Evolutionary conservation across 2,329 filamentous ascomycete genomes (phyloP).

Genomic region (Pestalotiopsis sp.): DNA sequence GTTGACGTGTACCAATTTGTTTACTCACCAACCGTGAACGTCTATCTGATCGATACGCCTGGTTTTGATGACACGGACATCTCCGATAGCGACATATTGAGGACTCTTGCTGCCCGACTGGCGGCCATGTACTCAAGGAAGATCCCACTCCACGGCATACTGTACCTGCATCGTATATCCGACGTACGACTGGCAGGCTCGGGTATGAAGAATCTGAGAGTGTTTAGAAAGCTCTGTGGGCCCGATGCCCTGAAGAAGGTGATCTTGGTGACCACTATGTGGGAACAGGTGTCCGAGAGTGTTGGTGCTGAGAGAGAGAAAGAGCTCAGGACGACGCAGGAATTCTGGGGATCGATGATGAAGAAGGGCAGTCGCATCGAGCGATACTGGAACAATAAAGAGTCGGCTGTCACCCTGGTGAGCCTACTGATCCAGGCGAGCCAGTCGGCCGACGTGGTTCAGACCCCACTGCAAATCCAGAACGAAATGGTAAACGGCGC

Average conservation of each 20-base stretch:
- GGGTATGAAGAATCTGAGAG: not conserved
- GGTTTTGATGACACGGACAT: not conserved
- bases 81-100: fast-evolving
- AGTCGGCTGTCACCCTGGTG: not conserved
- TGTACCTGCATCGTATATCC: not conserved
- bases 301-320: not conserved
- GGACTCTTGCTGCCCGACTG: not conserved
- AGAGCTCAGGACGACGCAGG: not conserved
- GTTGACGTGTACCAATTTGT: not conserved
- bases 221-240: not conserved
- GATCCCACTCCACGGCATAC: not conserved
- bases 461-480: not conserved
- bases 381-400: not conserved
- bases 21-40: not conserved
- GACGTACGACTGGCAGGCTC: not conserved
- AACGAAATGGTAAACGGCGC: not conserved
- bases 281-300: not conserved
- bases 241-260: not conserved
- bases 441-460: not conserved
- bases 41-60: not conserved
- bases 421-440: not conserved
- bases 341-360: not conserved
- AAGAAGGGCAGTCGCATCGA: not conserved
- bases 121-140: not conserved
- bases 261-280: not conserved